phyloP scores from a whole-genome alignment of 108 stramenopile species.

The Conticribra guillardii region DNA sequence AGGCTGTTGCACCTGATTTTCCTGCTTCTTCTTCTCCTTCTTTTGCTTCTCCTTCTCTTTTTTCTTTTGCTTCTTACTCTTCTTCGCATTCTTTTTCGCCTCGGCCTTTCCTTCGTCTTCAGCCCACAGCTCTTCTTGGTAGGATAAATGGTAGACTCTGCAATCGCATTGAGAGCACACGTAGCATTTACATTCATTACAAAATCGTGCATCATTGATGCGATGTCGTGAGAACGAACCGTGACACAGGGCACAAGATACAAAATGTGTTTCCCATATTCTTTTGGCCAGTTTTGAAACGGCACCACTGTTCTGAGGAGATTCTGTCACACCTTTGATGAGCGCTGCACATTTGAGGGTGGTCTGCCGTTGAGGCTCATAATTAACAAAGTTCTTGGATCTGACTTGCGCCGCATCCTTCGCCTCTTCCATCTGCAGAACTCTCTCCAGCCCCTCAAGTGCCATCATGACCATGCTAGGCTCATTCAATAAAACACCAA shows the following conservation, averaged over 20 bases:
- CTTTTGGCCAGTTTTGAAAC: constrained; percentile 88
- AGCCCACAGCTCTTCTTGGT: constrained; percentile 96
- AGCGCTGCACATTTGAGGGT: constrained; percentile 74
- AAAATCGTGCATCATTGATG: constrained; percentile 78
- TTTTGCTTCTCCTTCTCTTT: constrained; percentile 87
- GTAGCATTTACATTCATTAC: constrained; percentile 94
- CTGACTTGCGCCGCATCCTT: constrained; percentile 57
- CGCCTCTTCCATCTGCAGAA: constrained; percentile 90
- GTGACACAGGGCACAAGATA: constrained; percentile 94
- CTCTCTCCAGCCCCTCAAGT: constrained; percentile 93
- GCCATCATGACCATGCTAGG: constrained; percentile 96
- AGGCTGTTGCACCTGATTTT: constrained; percentile 12
- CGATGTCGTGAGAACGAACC: constrained; percentile 88
- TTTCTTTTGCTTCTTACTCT: constrained; percentile 91
- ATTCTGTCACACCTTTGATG: constrained; percentile 84
- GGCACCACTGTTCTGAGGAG: constrained; percentile 75
- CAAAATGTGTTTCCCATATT: constrained; percentile 96
- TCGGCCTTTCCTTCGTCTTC: constrained; percentile 81
- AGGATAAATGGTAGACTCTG: constrained; percentile 89
- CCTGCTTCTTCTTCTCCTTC: constrained; percentile 53
- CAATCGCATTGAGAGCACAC: constrained; percentile 94
- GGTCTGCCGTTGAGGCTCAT: constrained; percentile 51
- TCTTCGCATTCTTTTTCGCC: constrained; percentile 81
- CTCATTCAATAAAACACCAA: constrained; percentile 86
- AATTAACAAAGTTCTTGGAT: constrained; percentile 28